A percentile compares a stretch with the other conserved stretches of the same genome.
Evolutionary conservation across 495 filamentous ascomycete genomes (phyloP).

Genomic region (Penicillium paxilli): DNA sequence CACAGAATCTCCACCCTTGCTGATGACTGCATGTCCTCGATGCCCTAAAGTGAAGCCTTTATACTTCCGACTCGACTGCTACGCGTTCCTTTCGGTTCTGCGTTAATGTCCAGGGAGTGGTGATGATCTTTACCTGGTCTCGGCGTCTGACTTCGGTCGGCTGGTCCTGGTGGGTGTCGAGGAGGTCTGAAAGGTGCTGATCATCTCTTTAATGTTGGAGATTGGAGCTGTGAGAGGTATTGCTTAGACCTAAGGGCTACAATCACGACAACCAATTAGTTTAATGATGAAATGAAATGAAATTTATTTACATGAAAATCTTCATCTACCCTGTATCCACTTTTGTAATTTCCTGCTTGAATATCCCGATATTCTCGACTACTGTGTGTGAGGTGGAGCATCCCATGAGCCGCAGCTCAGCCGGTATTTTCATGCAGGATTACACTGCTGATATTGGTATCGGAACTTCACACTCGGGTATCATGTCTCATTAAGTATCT

Average conservation of each 20-base stretch:
- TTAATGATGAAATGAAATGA: too few relatives aligned
- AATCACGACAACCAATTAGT: too few relatives aligned
- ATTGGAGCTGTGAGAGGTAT: slow-evolving; percentile 4
- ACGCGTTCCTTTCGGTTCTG: slow-evolving; percentile 29
- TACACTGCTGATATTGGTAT: not conserved
- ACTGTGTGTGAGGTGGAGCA: too few relatives aligned
- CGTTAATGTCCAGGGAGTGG: slow-evolving; percentile 58
- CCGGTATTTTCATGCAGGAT: too few relatives aligned
- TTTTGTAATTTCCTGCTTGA: too few relatives aligned
- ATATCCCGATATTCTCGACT: too few relatives aligned
- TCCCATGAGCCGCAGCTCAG: too few relatives aligned
- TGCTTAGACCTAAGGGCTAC: too few relatives aligned
- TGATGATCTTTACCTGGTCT: slow-evolving; percentile 72
- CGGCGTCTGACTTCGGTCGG: slow-evolving; percentile 63
- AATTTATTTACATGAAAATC: too few relatives aligned
- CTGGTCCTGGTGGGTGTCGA: slow-evolving; percentile 64
- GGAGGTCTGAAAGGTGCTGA: slow-evolving; percentile 67
- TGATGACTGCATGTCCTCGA: slow-evolving; percentile 69
- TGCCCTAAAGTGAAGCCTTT: slow-evolving; percentile 71
- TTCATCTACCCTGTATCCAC: too few relatives aligned
- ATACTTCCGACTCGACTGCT: slow-evolving; percentile 55
- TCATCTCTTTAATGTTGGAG: slow-evolving; percentile 9
- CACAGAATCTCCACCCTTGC: slow-evolving; percentile 75
- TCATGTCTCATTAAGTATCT: not conserved
- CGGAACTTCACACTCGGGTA: not conserved